phyloP scores from a whole-genome alignment of 2,329 filamentous ascomycete species.

The Ampelomyces quisqualis region DNA sequence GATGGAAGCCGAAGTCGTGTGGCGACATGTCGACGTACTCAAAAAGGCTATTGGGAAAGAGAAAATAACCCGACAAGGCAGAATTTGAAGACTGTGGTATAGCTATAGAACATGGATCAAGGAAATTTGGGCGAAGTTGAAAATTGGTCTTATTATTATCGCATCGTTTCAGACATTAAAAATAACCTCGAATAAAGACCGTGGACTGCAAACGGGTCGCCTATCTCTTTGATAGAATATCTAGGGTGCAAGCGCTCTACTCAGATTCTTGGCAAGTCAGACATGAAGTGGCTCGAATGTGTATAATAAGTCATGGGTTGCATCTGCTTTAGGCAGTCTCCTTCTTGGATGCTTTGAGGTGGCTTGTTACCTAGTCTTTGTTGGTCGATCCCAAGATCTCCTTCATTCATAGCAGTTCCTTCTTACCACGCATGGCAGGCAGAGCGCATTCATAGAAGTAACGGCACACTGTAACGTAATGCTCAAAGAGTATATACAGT shows the following conservation, averaged over 20 bases:
- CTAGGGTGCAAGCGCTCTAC: neutral
- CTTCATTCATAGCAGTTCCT: neutral
- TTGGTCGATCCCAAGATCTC: neutral
- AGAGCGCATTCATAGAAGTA: neutral
- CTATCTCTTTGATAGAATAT: neutral
- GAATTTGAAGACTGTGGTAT: neutral
- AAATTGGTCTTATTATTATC: neutral
- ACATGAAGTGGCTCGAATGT: neutral
- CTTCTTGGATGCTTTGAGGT: neutral
- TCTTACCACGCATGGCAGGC: neutral
- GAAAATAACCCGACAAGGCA: neutral
- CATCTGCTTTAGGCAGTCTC: neutral
- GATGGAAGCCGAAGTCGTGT: constrained; percentile 1
- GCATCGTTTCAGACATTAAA: neutral
- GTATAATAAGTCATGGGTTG: neutral
- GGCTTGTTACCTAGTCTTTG: neutral
- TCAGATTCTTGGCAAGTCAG: neutral
- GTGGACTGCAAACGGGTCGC: neutral
- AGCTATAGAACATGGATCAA: neutral
- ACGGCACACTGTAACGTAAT: neutral
- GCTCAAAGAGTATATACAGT: neutral
- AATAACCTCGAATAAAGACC: neutral
- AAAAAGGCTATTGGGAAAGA: neutral
- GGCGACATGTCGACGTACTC: neutral
- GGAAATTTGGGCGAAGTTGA: neutral